A percentile compares a stretch with the other conserved stretches of the same genome.
Evolutionary conservation across 78 protist species (phyloP).

Genomic region (Dictyostelium brefeldianum): DNA sequence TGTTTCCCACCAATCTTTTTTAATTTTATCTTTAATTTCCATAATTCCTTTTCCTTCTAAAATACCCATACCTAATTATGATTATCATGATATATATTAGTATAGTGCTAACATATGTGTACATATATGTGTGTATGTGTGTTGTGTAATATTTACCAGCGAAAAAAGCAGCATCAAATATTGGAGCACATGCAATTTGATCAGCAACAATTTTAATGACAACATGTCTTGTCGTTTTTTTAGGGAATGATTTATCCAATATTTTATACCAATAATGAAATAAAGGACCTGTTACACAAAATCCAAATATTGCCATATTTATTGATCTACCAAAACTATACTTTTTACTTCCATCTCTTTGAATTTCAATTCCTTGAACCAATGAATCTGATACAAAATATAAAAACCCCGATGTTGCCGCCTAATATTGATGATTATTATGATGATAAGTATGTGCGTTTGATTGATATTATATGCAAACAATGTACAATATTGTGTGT

Average conservation of each 20-base stretch:
- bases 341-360: background rate
- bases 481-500: background rate
- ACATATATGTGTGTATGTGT: no score
- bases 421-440: background rate
- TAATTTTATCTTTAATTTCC: slow-evolving; percentile 34
- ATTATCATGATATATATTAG: no score
- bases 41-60: slow-evolving; percentile 5
- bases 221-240: slow-evolving; percentile 28
- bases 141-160: background rate
- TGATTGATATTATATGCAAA: background rate
- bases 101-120: no score
- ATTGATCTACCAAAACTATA: slow-evolving; percentile 19
- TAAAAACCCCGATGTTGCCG: slow-evolving; percentile 53
- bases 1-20: slow-evolving; percentile 62
- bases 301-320: slow-evolving; percentile 36
- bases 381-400: slow-evolving; percentile 63
- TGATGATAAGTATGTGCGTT: background rate
- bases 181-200: slow-evolving; percentile 45
- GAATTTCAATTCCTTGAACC: slow-evolving; percentile 34
- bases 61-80: slow-evolving; percentile 31
- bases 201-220: slow-evolving; percentile 21
- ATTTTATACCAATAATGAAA: slow-evolving; percentile 65
- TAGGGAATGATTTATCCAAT: slow-evolving; percentile 51
- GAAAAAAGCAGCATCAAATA: slow-evolving; percentile 42
- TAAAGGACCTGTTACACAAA: slow-evolving; percentile 41